These are phyloP conservation scores for Claviceps citrina DNA, from an alignment of 2,329 filamentous ascomycete genomes.

Conservation along the genomic window DNA sequence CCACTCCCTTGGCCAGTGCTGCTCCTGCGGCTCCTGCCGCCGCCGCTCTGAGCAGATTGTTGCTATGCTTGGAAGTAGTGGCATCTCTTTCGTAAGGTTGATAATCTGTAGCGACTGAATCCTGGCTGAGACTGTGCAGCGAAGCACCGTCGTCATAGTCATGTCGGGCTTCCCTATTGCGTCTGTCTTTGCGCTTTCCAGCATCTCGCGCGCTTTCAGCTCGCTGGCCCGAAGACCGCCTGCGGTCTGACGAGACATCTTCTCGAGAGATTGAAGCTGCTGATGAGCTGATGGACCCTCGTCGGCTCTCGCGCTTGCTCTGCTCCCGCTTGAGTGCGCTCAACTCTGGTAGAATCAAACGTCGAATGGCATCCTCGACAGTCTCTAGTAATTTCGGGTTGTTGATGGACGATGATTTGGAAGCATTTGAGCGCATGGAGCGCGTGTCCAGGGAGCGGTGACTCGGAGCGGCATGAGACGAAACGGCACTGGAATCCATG, in stretches of 20 bases:
- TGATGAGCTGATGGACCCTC: slow-evolving; percentile 47
- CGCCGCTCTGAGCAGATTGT: slow-evolving; percentile 28
- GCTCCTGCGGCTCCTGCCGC: slow-evolving; percentile 29
- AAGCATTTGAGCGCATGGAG: slow-evolving; percentile 34
- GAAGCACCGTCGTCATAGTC: slow-evolving; percentile 37
- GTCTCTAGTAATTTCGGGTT: slow-evolving; percentile 83
- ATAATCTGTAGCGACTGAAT: slow-evolving; percentile 27
- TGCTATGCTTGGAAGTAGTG: slow-evolving; percentile 30
- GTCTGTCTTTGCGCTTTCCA: slow-evolving; percentile 26
- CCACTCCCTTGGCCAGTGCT: slow-evolving; percentile 19
- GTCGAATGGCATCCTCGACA: slow-evolving; percentile 82
- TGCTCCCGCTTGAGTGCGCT: slow-evolving; percentile 84
- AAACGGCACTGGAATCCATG: slow-evolving; percentile 38
- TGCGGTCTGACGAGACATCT: slow-evolving; percentile 41
- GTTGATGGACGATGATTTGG: slow-evolving; percentile 69
- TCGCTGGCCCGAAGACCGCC: slow-evolving; percentile 44
- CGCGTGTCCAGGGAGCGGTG: slow-evolving; percentile 41
- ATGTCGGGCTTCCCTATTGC: slow-evolving; percentile 39
- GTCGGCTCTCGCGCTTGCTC: slow-evolving; percentile 56
- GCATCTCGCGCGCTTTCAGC: slow-evolving; percentile 38
- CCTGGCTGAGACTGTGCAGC: slow-evolving; percentile 31
- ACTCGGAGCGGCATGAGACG: slow-evolving; percentile 36
- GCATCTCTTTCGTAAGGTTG: slow-evolving; percentile 21
- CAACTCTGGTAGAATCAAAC: slow-evolving; percentile 79
- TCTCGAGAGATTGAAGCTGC: slow-evolving; percentile 39